These are phyloP conservation scores for Microcyclospora pomicola DNA, from an alignment of 2,329 filamentous ascomycete species.

Conservation along the genomic window DNA sequence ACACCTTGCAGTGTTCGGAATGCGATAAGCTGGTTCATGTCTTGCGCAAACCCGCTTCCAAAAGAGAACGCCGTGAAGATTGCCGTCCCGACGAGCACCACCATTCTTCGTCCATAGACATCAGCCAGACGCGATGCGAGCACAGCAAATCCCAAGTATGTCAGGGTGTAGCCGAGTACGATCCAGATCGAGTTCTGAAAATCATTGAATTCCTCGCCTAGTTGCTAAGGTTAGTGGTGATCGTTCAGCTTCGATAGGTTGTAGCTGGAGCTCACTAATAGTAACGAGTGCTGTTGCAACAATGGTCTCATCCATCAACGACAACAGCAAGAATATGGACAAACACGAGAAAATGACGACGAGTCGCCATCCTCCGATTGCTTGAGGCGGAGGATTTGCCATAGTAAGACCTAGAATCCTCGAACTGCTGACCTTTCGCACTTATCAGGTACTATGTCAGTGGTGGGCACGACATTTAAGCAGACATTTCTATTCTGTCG, in stretches of 20 bases:
- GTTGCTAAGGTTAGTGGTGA: too few relatives aligned
- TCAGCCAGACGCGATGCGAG: constrained; percentile 42
- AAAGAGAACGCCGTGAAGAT: constrained; percentile 44
- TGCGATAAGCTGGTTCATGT: constrained; percentile 41
- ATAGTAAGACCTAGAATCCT: too few relatives aligned
- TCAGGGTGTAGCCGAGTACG: constrained; percentile 42
- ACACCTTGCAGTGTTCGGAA: constrained; percentile 47
- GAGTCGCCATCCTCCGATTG: too few relatives aligned
- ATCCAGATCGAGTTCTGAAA: constrained; percentile 43
- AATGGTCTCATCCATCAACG: constrained; percentile 44
- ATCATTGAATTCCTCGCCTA: constrained; percentile 30
- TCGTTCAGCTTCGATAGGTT: too few relatives aligned
- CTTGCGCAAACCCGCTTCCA: constrained; percentile 37
- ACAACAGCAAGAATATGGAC: constrained; percentile 41
- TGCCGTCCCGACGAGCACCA: constrained; percentile 40
- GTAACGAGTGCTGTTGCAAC: constrained; percentile 45
- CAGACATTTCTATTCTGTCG: too few relatives aligned
- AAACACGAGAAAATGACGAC: constrained; percentile 14
- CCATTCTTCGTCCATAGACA: constrained; percentile 38
- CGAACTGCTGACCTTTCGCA: too few relatives aligned
- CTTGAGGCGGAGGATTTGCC: too few relatives aligned
- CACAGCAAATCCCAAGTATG: constrained; percentile 44
- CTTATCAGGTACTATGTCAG: too few relatives aligned
- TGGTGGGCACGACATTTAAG: too few relatives aligned
- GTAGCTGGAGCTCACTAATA: constrained; percentile 29